Base-by-base conservation (phyloP, 2,329 filamentous ascomycete genomes). In the Diaporthe destruens region DNA sequence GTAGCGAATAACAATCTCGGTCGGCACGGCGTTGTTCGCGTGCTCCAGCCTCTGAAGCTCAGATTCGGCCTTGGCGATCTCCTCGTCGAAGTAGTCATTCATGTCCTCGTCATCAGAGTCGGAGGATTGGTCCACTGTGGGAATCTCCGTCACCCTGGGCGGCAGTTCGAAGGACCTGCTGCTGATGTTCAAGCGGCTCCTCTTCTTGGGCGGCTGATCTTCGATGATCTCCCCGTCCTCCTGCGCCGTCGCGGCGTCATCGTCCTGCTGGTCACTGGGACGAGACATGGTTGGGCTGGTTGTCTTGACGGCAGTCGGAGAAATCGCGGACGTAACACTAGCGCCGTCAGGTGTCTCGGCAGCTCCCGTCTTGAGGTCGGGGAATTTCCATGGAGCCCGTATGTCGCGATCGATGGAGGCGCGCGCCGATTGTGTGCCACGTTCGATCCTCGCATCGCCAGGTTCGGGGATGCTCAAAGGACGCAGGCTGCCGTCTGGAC, bases 31-130 rank as follows among this genome's bases (percentile, higher is more conserved):
- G 72, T 84, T 76, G 73, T 82, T 77, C 71, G 82, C 77, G 4
- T 77, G 78, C 71, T 86, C 82, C 8, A 89, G 78, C 65, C 84
- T 85, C 72, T 83, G 83, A 39, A 90, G 76, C 69, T 88, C 84
- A 0, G 80, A 80, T 73, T 89, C 85, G 2, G 85, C 84, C 77
- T 89, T 87, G 54, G 82, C 79, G 49, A 90, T 89, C 75, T 89
- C 82, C 69, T 82, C 82, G 68, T 86, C 84, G 69, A 90, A 89
- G 72, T 87, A 87, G 67, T 88, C 87, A 23, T 85, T 87, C 81
- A 90, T 87, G 56, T 88, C 86, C 61, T 90, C 88, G 71, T 90
- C 88, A 55, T 90, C 68, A 75, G 85, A 86, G 69, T 90, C 88
- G 0, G 87, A 89, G 57, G 87, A 86, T 69, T 83, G 81, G 59